phyloP scores from a whole-genome alignment of 1,284 basidiomycete genomes.

The Fomitopsis betulina region DNA sequence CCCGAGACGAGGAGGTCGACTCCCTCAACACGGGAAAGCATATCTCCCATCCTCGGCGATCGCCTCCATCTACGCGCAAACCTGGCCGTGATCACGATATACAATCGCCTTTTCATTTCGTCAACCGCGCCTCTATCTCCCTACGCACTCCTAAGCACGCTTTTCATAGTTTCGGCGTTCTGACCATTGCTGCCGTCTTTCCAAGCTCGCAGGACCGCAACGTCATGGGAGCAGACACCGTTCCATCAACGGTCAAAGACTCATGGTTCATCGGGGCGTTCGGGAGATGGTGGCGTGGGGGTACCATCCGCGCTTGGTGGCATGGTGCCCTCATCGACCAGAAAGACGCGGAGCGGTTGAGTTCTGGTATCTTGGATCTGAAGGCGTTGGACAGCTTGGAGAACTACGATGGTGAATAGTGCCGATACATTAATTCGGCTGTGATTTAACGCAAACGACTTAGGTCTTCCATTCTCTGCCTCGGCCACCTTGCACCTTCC shows the following conservation, averaged over 20 bases:
- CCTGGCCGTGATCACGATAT: constrained; percentile 27
- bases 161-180: constrained; percentile 79
- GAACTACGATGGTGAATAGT: constrained; percentile 53
- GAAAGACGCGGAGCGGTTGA: constrained; percentile 69
- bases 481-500: constrained; percentile 13
- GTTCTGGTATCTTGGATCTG: constrained; percentile 67
- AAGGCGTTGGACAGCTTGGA: constrained; percentile 63
- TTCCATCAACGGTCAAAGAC: constrained; percentile 53
- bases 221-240: constrained; percentile 27
- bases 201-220: constrained; percentile 34
- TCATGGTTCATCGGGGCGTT: constrained; percentile 87
- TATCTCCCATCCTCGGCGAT: constrained; percentile 32
- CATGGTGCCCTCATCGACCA: constrained; percentile 57
- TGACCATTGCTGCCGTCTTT: constrained; percentile 79
- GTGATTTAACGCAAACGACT: background rate
- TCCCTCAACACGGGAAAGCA: constrained; percentile 27
- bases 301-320: constrained; percentile 66
- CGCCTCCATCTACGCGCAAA: constrained; percentile 23
- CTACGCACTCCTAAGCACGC: constrained; percentile 91
- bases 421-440: constrained; percentile 7
- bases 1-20: constrained; percentile 44
- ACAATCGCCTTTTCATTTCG: constrained; percentile 74
- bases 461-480: constrained; percentile 43
- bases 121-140: constrained; percentile 87
- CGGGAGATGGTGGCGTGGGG: constrained; percentile 84